These are phyloP conservation scores for Emmonsia crescens DNA, from an alignment of 2,329 filamentous ascomycete genomes.

Conservation along the genomic window DNA sequence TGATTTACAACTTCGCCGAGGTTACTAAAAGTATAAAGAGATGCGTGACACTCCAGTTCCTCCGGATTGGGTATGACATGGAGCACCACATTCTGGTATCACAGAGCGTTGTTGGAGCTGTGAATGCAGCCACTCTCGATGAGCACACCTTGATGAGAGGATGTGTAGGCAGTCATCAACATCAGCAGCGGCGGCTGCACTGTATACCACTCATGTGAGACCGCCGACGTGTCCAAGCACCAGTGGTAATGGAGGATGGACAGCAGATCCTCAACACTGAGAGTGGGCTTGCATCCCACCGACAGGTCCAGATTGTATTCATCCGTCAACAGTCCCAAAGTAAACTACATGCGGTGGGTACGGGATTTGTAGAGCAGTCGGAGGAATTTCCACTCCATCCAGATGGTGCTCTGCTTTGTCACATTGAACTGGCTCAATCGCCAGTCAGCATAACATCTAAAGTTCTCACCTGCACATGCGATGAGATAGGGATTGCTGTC, in stretches of 20 bases:
- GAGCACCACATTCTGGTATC: conserved; percentile 2
- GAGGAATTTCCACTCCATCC: conserved; percentile 8
- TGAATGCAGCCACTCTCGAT: conserved; percentile 1
- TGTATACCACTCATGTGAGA: conserved; percentile 3
- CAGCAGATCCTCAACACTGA: conserved; percentile 2
- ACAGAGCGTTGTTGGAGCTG: neutral
- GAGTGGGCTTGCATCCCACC: neutral
- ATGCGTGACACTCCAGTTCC: neutral
- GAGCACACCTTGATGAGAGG: neutral
- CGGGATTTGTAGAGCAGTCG: conserved; percentile 7
- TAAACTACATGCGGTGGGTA: neutral
- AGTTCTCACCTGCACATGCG: conserved; percentile 4
- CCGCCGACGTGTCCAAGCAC: neutral
- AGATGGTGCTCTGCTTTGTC: conserved; percentile 6
- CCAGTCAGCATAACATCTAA: conserved; percentile 4
- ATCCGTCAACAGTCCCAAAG: conserved; percentile 1
- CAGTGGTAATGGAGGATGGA: conserved; percentile 3
- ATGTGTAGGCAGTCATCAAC: conserved; percentile 1
- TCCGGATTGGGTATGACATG: neutral
- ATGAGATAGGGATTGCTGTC: neutral
- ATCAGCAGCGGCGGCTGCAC: conserved; percentile 1
- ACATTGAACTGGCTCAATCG: conserved; percentile 4
- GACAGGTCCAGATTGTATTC: conserved; percentile 3
- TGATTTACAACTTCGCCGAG: too few species aligned
- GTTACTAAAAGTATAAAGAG: too few species aligned